Evolutionary conservation across 1,284 basidiomycete species (phyloP).

Genomic region (Ganoderma boninense): DNA sequence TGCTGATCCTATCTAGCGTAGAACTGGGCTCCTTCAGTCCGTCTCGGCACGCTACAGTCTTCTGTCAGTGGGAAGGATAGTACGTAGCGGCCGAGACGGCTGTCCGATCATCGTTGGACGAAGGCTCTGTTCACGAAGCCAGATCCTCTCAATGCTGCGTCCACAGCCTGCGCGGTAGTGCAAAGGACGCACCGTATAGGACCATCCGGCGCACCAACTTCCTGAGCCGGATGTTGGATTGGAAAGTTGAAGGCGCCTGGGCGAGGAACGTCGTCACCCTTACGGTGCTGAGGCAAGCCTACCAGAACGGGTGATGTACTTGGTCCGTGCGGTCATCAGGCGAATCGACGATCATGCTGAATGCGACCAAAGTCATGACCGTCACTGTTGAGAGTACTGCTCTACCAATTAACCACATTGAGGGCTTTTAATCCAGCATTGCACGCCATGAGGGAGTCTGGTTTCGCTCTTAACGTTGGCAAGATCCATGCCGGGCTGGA

Average conservation of each 20-base stretch:
- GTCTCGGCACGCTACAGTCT: not conserved
- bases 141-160: not conserved
- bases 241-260: not conserved
- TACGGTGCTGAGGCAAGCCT: constrained; percentile 1
- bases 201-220: not conserved
- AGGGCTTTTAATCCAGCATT: not conserved
- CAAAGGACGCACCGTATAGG: not conserved
- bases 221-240: not conserved
- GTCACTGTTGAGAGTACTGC: not conserved
- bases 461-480: not conserved
- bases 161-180: not conserved
- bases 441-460: not conserved
- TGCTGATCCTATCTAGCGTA: not conserved
- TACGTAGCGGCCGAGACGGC: not conserved
- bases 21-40: not conserved
- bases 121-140: not conserved
- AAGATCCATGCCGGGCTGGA: no score
- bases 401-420: not conserved
- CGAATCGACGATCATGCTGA: not conserved
- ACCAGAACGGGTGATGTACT: constrained; percentile 3
- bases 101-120: not conserved
- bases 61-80: not conserved
- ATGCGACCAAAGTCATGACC: not conserved
- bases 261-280: constrained; percentile 1
- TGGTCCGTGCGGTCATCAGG: not conserved